Base-by-base conservation (phyloP, 345 rosid genomes). In the Noccaea caerulescens region DNA sequence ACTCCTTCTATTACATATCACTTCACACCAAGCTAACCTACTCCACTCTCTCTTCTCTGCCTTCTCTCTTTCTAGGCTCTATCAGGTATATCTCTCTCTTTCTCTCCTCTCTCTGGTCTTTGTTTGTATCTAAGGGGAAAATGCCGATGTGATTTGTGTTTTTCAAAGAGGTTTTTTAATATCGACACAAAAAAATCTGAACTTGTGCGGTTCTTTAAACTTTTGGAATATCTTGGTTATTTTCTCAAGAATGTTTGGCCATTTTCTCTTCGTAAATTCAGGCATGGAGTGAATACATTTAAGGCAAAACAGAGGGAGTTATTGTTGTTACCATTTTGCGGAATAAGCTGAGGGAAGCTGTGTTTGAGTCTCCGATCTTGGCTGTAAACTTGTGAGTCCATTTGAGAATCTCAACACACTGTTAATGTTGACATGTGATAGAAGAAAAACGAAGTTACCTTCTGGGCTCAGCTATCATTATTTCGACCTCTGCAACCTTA, bases 381-480 rank as follows among this genome's bases (percentile, higher is more conserved):
- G 80, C 90, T 54, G 86, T 79, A 65, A 91, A 91, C 54, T 76
- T 43, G 53, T 76, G 86, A 68, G 23, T 44, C 23, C 2, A 41
- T 18, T 20, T 51, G 20, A 36, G 68, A 63, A 62, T 43, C 13
- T 61, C 52, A 27, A 49, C 13, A 50, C 39, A 14, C 32, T 23
- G 18, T 7, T 44, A 27, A 20, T 38, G 50, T 41, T 45, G 47
- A 43, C 39, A 54, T 54, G 39, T n/a, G 20, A 46, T 8, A 18
- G 38, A 12, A 43, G 47, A 71, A 13, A 56, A 66, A 51, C 47
- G 54, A 50, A 73, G 10, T 42, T 82, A 94, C 96, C 99, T 88
- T 81, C 72, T 80, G 23, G 84, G 79, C 65, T 94, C 96, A 63
- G 95, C 95, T 52, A 94, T 89, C 99, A 94, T 94, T 76, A 94